Conservation (phyloP, 1,284 basidiomycete genomes). For the Cutaneotrichosporon sp. region DNA sequence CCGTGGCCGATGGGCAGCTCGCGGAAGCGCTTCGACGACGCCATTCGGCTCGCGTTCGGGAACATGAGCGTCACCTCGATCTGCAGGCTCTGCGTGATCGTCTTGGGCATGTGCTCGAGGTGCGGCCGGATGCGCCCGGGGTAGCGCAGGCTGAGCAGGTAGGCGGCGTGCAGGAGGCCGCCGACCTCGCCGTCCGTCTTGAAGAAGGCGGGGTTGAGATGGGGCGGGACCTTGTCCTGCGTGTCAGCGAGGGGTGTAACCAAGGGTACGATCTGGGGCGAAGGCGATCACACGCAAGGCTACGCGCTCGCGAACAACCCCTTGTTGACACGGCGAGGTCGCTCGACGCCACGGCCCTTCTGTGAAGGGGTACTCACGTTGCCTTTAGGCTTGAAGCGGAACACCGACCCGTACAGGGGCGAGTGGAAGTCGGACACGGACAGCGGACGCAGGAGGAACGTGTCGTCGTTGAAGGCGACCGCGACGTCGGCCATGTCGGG, state of each 20-base stretch:
- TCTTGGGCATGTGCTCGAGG: conserved; percentile 49
- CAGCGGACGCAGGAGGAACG: conserved; percentile 28
- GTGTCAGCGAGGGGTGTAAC: too few relatives aligned
- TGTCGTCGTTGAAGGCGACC: conserved; percentile 49
- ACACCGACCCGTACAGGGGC: conserved; percentile 37
- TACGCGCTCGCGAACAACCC: background rate
- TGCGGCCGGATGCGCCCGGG: conserved; percentile 48
- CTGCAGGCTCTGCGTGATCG: conserved; percentile 46
- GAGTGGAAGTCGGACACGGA: conserved; percentile 45
- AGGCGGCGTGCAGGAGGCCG: conserved; percentile 50
- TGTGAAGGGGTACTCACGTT: conserved; percentile 27
- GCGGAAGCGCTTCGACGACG: conserved; percentile 41
- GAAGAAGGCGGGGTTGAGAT: conserved; percentile 35
- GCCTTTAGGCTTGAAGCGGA: too few relatives aligned
- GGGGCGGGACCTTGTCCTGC: conserved; percentile 25
- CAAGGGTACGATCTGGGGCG: background rate
- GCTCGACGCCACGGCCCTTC: too few relatives aligned
- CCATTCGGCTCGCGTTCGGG: conserved; percentile 35
- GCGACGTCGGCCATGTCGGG: conserved; percentile 45
- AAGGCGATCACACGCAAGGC: background rate
- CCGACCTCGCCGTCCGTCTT: conserved; percentile 46
- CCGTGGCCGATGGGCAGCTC: conserved; percentile 41
- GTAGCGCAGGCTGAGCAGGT: conserved; percentile 45
- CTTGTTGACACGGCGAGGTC: too few relatives aligned
- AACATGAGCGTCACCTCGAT: conserved; percentile 52